Percentiles rank a stretch among this genome's conserved stretches.
phyloP scores from a whole-genome alignment of 106 monocot genomes.

The Dioscorea zingiberensis region DNA sequence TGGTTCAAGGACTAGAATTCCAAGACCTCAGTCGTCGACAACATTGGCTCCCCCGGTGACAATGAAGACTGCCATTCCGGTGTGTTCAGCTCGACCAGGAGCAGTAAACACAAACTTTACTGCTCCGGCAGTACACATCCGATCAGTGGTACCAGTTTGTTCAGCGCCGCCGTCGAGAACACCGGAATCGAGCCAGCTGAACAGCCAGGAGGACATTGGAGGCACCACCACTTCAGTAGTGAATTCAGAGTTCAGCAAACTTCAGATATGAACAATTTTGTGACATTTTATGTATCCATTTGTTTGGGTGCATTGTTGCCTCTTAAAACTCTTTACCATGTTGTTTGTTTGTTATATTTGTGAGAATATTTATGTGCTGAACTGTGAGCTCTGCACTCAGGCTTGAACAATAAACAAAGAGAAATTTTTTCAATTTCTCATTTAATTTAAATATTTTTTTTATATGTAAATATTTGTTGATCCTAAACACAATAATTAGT shows the following conservation, averaged over 20 bases:
- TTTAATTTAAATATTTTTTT: too few species aligned
- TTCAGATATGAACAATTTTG: slow-evolving; percentile 17
- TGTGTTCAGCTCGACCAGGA: slow-evolving; percentile 26
- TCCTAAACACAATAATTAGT: too few species aligned
- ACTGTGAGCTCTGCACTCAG: too few species aligned
- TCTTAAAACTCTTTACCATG: too few species aligned
- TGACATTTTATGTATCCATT: not conserved
- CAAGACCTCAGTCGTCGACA: slow-evolving; percentile 2
- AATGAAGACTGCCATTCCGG: slow-evolving; percentile 32
- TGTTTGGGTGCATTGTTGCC: too few species aligned
- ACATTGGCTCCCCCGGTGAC: slow-evolving; percentile 39
- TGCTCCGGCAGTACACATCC: slow-evolving; percentile 21
- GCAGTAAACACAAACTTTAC: not conserved
- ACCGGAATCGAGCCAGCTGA: not conserved
- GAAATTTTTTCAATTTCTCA: too few species aligned
- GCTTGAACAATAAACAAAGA: too few species aligned
- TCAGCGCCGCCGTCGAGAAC: slow-evolving; percentile 2
- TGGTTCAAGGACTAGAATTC: not conserved
- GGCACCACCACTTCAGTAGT: not conserved
- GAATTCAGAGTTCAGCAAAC: slow-evolving; percentile 2
- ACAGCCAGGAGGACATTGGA: slow-evolving; percentile 4
- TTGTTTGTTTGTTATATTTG: too few species aligned
- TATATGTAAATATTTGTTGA: too few species aligned
- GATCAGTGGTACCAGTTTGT: slow-evolving; percentile 13
- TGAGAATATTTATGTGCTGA: too few species aligned